These are phyloP conservation scores for Solanum okadae DNA, from an alignment of 257 asterid genomes.

Conservation along the genomic window DNA sequence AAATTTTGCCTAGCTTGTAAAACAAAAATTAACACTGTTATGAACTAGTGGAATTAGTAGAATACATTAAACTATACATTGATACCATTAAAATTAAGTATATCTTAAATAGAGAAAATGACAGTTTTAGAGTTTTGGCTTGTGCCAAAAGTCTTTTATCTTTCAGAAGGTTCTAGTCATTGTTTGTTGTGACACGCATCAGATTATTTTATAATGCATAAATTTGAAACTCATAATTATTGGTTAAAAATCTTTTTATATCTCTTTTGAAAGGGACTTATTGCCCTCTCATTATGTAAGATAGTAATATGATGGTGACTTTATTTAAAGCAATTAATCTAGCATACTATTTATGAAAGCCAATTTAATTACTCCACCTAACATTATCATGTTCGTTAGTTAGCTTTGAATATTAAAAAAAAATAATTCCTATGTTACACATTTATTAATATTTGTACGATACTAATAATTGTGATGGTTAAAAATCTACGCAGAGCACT, in stretches of 20 bases:
- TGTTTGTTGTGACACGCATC: background rate
- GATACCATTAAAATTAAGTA: background rate
- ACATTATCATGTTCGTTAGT: background rate
- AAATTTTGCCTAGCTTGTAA: background rate
- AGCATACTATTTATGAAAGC: background rate
- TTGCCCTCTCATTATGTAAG: background rate
- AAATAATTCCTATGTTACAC: background rate
- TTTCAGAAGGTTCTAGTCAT: background rate
- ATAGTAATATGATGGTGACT: background rate
- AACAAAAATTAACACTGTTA: background rate
- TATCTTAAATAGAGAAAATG: background rate
- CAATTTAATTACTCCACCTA: background rate
- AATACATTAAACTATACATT: background rate
- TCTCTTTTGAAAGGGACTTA: background rate
- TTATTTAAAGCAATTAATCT: background rate
- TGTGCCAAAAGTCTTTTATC: background rate
- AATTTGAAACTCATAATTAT: background rate
- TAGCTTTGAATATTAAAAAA: background rate
- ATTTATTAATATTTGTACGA: background rate
- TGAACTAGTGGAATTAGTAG: background rate
- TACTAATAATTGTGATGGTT: background rate
- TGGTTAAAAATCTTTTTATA: background rate
- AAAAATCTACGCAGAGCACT: conserved; percentile 1
- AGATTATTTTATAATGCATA: background rate
- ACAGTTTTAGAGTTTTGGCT: background rate